phyloP scores from a whole-genome alignment of 164 flowering plant genomes.

The Houttuynia cordata region DNA sequence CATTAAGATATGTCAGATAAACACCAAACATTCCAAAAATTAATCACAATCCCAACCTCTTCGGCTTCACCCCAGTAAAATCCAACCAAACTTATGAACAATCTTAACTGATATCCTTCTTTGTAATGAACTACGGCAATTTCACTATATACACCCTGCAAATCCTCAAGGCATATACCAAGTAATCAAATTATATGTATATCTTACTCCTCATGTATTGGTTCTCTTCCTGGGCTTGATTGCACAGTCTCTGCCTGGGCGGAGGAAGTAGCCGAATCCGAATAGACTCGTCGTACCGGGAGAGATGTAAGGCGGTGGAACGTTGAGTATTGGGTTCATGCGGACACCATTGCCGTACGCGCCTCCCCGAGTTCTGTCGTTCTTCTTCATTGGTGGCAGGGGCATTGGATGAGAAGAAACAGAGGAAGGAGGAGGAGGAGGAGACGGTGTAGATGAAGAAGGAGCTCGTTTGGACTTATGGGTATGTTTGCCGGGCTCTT shows the following conservation, averaged over 20 bases:
- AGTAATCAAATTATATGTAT: background rate
- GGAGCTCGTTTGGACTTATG: conserved; percentile 5
- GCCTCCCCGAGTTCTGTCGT: conserved; percentile 13
- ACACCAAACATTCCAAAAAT: background rate
- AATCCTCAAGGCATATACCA: background rate
- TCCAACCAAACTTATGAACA: background rate
- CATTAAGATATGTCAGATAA: background rate
- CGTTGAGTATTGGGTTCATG: conserved; percentile 55
- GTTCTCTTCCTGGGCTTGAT: conserved; percentile 19
- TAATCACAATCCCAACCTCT: background rate
- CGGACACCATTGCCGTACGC: conserved; percentile 32
- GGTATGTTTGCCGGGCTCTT: conserved; percentile 24
- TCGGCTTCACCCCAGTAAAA: background rate
- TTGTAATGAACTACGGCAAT: background rate
- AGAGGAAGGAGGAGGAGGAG: background rate
- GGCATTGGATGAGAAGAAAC: conserved; percentile 12
- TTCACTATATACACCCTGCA: background rate
- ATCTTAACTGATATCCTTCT: background rate
- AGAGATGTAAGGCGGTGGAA: conserved; percentile 56
- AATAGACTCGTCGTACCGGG: conserved; percentile 42
- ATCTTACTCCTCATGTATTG: background rate
- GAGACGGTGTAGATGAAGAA: background rate
- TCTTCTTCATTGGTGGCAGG: conserved; percentile 24
- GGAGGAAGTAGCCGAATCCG: conserved; percentile 58
- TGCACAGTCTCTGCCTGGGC: conserved; percentile 33